Evolutionary conservation across 2,329 filamentous ascomycete genomes (phyloP).

Genomic region (Fusarium drepaniforme): DNA sequence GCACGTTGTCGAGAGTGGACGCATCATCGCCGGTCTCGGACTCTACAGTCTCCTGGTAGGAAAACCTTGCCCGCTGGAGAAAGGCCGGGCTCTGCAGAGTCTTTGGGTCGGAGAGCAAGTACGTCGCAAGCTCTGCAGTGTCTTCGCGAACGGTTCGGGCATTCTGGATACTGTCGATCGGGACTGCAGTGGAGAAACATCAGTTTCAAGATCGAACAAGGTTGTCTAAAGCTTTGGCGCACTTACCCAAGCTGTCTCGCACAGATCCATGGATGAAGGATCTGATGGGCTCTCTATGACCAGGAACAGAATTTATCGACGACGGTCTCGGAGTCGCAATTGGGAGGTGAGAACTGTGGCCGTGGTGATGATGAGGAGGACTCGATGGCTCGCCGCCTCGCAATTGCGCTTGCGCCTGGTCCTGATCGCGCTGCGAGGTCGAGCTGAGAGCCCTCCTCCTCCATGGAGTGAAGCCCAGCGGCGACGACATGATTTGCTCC

Average conservation of each 20-base stretch:
- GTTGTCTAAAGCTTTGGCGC: background rate
- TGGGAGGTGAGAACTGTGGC: conserved; percentile 29
- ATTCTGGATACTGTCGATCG: conserved; percentile 78
- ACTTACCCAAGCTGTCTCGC: conserved; percentile 69
- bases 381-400: conserved; percentile 46
- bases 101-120: conserved; percentile 77
- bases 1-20: conserved; percentile 39
- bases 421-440: conserved; percentile 47
- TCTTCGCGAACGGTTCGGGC: conserved; percentile 86
- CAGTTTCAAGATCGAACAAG: background rate
- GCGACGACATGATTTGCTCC: conserved; percentile 57
- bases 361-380: conserved; percentile 33
- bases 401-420: conserved; percentile 33
- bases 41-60: conserved; percentile 44
- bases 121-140: conserved; percentile 87
- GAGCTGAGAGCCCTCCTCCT: conserved; percentile 57
- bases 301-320: conserved; percentile 50
- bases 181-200: conserved; percentile 50
- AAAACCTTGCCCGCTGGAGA: conserved; percentile 52
- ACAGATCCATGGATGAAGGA: conserved; percentile 78
- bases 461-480: conserved; percentile 63
- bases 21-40: conserved; percentile 39
- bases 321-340: conserved; percentile 52
- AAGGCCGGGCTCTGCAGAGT: conserved; percentile 59
- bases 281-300: conserved; percentile 74